phyloP scores from a whole-genome alignment of 352 stramenopile species.

The Globisporangium yorkense region DNA sequence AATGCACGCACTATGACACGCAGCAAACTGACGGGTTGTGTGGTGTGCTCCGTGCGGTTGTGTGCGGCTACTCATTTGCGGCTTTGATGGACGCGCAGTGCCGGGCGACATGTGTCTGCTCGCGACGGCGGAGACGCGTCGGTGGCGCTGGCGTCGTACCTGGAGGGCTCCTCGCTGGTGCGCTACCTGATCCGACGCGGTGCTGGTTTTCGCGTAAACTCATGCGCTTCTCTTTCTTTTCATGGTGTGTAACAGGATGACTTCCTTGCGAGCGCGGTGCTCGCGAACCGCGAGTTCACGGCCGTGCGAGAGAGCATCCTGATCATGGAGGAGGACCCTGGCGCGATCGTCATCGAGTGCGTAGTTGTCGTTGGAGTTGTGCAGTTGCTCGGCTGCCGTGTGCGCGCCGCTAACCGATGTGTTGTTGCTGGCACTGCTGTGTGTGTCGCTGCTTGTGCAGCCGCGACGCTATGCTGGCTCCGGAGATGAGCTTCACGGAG shows the following conservation, averaged over 20 bases:
- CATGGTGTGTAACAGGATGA: conserved; percentile 57
- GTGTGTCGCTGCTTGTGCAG: conserved; percentile 16
- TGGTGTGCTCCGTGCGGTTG: neutral
- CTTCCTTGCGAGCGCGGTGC: conserved; percentile 89
- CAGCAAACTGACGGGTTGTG: neutral
- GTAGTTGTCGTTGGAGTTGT: conserved; percentile 6
- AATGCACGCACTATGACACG: neutral
- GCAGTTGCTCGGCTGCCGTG: neutral
- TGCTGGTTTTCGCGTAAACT: neutral
- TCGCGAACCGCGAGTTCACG: conserved; percentile 90
- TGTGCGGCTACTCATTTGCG: neutral
- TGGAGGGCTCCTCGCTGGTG: conserved; percentile 82
- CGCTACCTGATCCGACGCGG: neutral
- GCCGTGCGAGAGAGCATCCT: conserved; percentile 87
- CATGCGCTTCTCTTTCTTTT: neutral
- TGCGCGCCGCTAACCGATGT: neutral
- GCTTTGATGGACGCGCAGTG: conserved; percentile 21
- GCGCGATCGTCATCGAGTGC: conserved; percentile 62
- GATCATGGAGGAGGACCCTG: conserved; percentile 61
- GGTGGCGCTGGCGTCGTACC: conserved; percentile 74
- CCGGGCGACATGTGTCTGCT: conserved; percentile 78
- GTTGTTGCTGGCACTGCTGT: neutral
- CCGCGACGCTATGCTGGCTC: conserved; percentile 41
- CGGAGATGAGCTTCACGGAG: conserved; percentile 91
- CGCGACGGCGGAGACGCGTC: conserved; percentile 77